Conservation (phyloP, 1,284 basidiomycete genomes). For the Irpex lacteus region DNA sequence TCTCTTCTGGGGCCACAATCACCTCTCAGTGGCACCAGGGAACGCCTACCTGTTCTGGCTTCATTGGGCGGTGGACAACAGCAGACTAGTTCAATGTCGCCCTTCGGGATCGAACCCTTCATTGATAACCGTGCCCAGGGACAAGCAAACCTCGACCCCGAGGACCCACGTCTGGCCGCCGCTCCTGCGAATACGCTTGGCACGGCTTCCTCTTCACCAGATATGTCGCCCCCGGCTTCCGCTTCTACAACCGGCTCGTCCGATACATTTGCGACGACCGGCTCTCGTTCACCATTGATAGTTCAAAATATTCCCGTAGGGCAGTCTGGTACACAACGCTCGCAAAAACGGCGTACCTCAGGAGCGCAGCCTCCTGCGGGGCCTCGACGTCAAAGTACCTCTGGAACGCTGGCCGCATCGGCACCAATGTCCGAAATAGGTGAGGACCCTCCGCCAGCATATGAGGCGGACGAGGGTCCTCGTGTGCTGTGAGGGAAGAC, state of each 20-base stretch:
- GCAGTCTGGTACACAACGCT: not conserved
- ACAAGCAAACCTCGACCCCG: not conserved
- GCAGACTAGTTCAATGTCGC: no score
- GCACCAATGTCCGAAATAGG: not conserved
- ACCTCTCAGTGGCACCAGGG: no score
- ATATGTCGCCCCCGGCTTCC: not conserved
- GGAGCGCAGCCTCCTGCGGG: not conserved
- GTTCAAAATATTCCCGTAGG: not conserved
- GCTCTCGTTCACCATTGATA: not conserved
- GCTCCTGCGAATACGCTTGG: not conserved
- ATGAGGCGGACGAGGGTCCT: not conserved
- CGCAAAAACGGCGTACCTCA: not conserved
- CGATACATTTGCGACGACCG: not conserved
- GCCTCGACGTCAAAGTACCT: not conserved
- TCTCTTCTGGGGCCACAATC: no score
- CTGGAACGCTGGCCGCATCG: not conserved
- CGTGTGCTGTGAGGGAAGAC: not conserved
- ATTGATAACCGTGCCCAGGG: not conserved
- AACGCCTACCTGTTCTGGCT: no score
- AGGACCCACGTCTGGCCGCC: not conserved
- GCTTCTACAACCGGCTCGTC: not conserved
- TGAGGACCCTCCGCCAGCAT: not conserved
- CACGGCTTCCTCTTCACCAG: not conserved
- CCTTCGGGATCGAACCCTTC: not conserved
- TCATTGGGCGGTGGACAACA: no score